Percentiles rank a stretch among this genome's conserved stretches.
Evolutionary conservation across 140 eudicot species (phyloP).

Genomic region (Oenanthe javanica): DNA sequence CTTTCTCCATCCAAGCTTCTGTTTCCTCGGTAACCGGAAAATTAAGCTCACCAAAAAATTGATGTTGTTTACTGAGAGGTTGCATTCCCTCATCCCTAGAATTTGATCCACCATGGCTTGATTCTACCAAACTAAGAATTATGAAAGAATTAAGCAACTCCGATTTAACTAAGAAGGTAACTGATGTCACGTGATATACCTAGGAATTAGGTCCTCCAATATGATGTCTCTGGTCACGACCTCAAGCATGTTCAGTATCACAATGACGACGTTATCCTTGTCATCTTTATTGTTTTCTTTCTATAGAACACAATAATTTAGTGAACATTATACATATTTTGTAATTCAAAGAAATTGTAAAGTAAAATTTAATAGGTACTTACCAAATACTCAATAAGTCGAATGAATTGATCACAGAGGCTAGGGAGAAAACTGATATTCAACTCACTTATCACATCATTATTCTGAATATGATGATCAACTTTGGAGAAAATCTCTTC

Average conservation of each 20-base stretch:
- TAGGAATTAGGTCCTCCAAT: constrained; percentile 49
- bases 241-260: constrained; percentile 80
- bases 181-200: constrained; percentile 27
- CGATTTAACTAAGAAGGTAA: neutral
- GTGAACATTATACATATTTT: constrained; percentile 1
- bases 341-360: constrained; percentile 4
- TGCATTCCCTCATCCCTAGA: constrained; percentile 51
- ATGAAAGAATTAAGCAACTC: constrained; percentile 2
- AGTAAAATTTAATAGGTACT: constrained; percentile 7
- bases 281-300: constrained; percentile 53
- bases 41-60: constrained; percentile 43
- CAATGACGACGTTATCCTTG: constrained; percentile 70
- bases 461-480: constrained; percentile 58
- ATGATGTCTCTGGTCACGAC: constrained; percentile 82
- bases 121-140: constrained; percentile 53
- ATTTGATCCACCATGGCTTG: constrained; percentile 71
- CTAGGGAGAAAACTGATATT: constrained; percentile 68
- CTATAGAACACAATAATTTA: constrained; percentile 30
- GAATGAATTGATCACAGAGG: constrained; percentile 67
- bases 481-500: constrained; percentile 61
- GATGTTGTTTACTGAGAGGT: constrained; percentile 42
- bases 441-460: constrained; percentile 44
- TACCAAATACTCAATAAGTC: constrained; percentile 75
- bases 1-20: constrained; percentile 90
- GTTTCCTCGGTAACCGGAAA: constrained; percentile 66